phyloP scores from a whole-genome alignment of 805 yeast genomes.

The Pichia nanzhaoensis region DNA sequence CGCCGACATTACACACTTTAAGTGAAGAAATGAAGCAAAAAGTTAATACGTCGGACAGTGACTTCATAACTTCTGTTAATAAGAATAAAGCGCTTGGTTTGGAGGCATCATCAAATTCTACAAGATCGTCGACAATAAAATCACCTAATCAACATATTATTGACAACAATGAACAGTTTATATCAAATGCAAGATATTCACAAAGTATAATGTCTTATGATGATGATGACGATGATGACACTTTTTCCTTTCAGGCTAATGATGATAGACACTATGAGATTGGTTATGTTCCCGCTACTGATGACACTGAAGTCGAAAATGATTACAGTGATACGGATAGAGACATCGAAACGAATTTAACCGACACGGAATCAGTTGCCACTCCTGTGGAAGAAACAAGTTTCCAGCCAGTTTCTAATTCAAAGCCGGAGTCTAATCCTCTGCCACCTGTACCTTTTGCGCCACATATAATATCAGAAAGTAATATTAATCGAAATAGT shows the following conservation, averaged over 20 bases:
- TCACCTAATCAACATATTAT: not conserved
- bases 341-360: not conserved
- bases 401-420: not conserved
- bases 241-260: constrained; percentile 19
- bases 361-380: constrained; percentile 5
- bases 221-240: constrained; percentile 15
- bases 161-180: constrained; percentile 9
- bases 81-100: not conserved
- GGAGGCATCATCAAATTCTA: not conserved
- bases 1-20: constrained; percentile 4
- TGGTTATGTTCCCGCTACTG: constrained; percentile 7
- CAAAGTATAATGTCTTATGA: constrained; percentile 12
- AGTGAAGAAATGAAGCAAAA: constrained; percentile 5
- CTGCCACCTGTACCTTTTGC: not conserved
- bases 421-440: too few relatives aligned
- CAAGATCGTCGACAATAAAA: constrained; percentile 7
- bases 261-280: constrained; percentile 19
- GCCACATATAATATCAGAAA: not conserved
- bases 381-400: not conserved
- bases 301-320: not conserved
- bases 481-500: not conserved
- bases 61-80: not conserved
- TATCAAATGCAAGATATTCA: constrained; percentile 11
- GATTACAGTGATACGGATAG: not conserved
- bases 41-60: not conserved